Evolutionary conservation across 2,329 filamentous ascomycete species (phyloP), one percentile per base, ranked within the genome.

Genomic region (Curvularia spicifera): DNA sequence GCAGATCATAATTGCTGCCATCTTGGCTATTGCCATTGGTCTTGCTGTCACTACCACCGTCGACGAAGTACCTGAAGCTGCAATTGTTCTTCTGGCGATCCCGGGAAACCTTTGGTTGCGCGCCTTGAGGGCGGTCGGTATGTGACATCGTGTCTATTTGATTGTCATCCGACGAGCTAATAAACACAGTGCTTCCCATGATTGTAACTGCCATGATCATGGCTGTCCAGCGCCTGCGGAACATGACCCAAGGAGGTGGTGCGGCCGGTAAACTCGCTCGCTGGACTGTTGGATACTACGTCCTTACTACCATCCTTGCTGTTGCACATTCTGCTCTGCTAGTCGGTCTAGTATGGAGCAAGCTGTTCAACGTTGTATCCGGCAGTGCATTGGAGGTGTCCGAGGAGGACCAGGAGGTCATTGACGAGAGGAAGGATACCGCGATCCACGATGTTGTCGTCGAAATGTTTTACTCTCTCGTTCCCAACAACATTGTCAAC

Each of bases 191-290:
- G 0, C 73, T 85, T 1, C 82, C 82, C 1, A 70, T 85, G 53
- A 85, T 85, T 42, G 73, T 84, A 26, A 79, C 77, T 7, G 82
- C 83, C 24, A 84, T 85, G 76, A 79, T 85, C 46, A 74, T 84
- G 18, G 80, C 82, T 5, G 74, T 84, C 5, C 80, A 81, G 46
- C 76, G 78, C n/a, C 75, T 85, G 7, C 77, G 80, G 18, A 76
- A 73, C 6, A 82, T 84, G 78, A 72, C 79, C 10, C 67, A 76
- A 9, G 77, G 79, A 12, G 81, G 78, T 6, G 76, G 67, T n/a
- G 64, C 67, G 47, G 67, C 67, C 15, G 67, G 74, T 10, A 71
- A 71, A 50, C 76, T 85, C 0, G 83, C 81, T n/a, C 71, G 68
- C 26, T 83, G 78, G 79, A 82, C 82, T 0, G 75, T 84, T 20